These are phyloP conservation scores for Spergularia bocconei DNA, from an alignment of 148 eudicot species.

Conservation along the genomic window DNA sequence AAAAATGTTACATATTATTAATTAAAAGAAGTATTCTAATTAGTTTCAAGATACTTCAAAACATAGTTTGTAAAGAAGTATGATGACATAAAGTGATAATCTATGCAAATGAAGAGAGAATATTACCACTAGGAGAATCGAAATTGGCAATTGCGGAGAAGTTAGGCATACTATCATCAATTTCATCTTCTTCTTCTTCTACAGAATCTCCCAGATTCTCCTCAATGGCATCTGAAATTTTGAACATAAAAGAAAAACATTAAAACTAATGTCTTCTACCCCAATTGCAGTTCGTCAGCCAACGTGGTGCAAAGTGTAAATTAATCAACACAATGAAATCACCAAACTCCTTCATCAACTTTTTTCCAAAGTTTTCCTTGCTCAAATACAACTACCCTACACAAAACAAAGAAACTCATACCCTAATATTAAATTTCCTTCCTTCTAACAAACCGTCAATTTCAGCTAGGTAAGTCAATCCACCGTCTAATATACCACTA, in stretches of 20 bases:
- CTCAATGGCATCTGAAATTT: too few species aligned
- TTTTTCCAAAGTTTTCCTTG: neutral
- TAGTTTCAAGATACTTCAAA: neutral
- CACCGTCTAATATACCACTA: neutral
- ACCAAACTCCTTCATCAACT: neutral
- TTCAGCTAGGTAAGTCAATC: neutral
- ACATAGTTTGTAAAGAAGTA: neutral
- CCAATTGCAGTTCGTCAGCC: too few species aligned
- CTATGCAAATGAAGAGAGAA: neutral
- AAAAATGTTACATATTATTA: too few species aligned
- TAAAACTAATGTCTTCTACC: too few species aligned
- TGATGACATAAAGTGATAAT: neutral
- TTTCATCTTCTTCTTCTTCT: neutral
- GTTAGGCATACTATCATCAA: neutral
- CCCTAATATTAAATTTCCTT: too few species aligned
- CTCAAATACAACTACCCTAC: too few species aligned
- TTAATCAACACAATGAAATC: neutral
- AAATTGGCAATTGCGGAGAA: neutral
- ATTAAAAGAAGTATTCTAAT: neutral
- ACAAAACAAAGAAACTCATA: too few species aligned
- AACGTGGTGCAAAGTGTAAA: neutral
- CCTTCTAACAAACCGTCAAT: too few species aligned
- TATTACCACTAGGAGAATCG: neutral
- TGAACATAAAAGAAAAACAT: too few species aligned
- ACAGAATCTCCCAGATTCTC: neutral